Base-by-base conservation (phyloP, 2,329 filamentous ascomycete species). In the Alternaria consortialis region DNA sequence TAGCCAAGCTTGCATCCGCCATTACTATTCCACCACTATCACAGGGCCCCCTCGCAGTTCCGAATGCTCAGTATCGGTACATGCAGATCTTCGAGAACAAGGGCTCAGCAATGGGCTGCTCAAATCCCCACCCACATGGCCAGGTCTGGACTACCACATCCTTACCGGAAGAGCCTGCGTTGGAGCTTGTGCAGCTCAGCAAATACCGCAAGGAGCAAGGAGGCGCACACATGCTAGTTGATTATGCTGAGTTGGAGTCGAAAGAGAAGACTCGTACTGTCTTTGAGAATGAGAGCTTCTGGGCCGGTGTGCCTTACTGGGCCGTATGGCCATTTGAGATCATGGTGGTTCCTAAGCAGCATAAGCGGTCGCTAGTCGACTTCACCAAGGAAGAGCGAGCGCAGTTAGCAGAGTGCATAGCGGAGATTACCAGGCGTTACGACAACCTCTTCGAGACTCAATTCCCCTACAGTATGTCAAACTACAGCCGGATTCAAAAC, bases 31-130 rank as follows among this genome's bases (percentile, higher is more conserved):
- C 83, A 7, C 81, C 84, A 8, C 77, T 82, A 37, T 80, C 81
- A 23, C 79, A 82, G 9, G 79, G 82, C 12, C 77, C 81, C 50
- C 64, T 78, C 9, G 75, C 81, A 7, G 80, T 81, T 29, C 90
- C 93, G 5, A 88, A 85, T 53, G 86, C 91, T 54, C 92, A 97
- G 80, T 93, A 97, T 72, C 88, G 91, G 55, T 98, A 97, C 81
- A 97, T 99, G 94, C 95, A 99, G 77, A 98, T 99, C 66, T 99
- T 99, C 65, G 95, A 99, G 82, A 99, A 99, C 84, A 99, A 99
- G 81, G 95, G 95, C 53, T 89, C 91, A 1, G 93, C 94, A 11
- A 99, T 99, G 95, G 95, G 95, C 53, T 99, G 95, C 83, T 98
- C 94, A 1, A 99, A 99, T 78, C 95, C 95, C 1, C 95, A 99